Base-by-base conservation (phyloP, 441 rosid species). In the Populus trichocarpa region DNA sequence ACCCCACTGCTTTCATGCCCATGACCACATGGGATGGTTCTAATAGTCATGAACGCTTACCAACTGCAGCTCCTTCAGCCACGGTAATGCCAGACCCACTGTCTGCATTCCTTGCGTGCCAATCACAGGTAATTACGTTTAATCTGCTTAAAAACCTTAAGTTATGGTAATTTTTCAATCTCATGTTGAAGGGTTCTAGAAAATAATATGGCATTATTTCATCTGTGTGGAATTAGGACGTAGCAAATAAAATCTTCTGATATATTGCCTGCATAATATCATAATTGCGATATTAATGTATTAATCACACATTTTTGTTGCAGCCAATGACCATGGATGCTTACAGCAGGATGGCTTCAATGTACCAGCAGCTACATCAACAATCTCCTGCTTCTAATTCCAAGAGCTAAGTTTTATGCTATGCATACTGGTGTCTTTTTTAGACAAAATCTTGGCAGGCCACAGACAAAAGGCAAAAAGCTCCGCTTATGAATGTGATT, bases 251-350 rank as follows among this genome's bases (percentile, higher is more conserved):
- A 35, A 5, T 35, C 8, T 35, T 35, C 8, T 35, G 6, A 35
- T 30, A 35, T 4, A 35, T 7, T 35, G 38, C 38, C 6, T 35
- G 8, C 8, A 35, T 35, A 35, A 35, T 6, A 53, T 53, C 32
- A 30, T 3, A 30, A 30, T 53, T 18, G 8, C 3, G 61, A 53
- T 16, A 53, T 53, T 2, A 18, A 53, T 53, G 61, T 53, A 18
- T 18, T 18, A 18, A 6, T 22, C n/a, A 18, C n/a, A 18, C 22
- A 16, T 32, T 61, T 26, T 64, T 69, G 28, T 61, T 81, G 84
- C 89, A 93, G 96, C 93, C 97, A 10, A 90, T 90, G 89, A 88
- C 88, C 28, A 76, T 88, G 89, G 95, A 95, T 77, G 89, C 95
- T 70, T 92, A 91, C 81, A 86, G 90, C 82, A 87, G 96, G 73